phyloP scores from a whole-genome alignment of 805 yeast species.

The Candida boidinii region DNA sequence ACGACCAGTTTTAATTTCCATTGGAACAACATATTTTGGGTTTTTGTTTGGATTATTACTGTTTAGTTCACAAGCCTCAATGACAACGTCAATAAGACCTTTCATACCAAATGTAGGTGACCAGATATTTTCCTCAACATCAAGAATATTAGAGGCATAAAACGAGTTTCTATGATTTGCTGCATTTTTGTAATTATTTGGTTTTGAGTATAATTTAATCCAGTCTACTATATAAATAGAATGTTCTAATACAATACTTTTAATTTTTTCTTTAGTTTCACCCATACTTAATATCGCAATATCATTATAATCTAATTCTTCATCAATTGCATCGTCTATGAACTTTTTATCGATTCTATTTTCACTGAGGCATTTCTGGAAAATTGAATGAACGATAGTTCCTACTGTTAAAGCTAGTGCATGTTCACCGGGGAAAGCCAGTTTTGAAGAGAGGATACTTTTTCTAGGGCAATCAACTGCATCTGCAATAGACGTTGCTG shows the following conservation, averaged over 20 bases:
- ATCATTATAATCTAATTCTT: conserved; percentile 14
- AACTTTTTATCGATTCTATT: conserved; percentile 28
- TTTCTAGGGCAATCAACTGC: conserved; percentile 67
- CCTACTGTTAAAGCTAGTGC: conserved; percentile 72
- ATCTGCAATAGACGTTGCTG: conserved; percentile 78
- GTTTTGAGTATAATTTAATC: conserved; percentile 19
- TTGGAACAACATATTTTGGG: conserved; percentile 56
- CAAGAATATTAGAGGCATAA: conserved; percentile 58
- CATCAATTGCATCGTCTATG: conserved; percentile 27
- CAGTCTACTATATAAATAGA: conserved; percentile 43
- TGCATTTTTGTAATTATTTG: background rate
- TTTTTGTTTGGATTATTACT: conserved; percentile 28
- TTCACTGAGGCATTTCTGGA: conserved; percentile 47
- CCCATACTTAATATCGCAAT: conserved; percentile 47
- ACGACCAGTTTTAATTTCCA: conserved; percentile 86
- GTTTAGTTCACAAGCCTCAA: no score
- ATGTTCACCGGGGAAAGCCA: conserved; percentile 56
- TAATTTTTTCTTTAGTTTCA: conserved; percentile 35
- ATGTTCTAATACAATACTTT: conserved; percentile 36
- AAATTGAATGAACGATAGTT: conserved; percentile 66
- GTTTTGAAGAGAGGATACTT: conserved; percentile 49
- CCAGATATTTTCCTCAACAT: conserved; percentile 87
- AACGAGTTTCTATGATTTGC: conserved; percentile 29
- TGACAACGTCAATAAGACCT: conserved; percentile 85
- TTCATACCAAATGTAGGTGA: conserved; percentile 84